Evolutionary conservation across 192 early-diverging fungal species (phyloP).

Genomic region (Podila minutissima): DNA sequence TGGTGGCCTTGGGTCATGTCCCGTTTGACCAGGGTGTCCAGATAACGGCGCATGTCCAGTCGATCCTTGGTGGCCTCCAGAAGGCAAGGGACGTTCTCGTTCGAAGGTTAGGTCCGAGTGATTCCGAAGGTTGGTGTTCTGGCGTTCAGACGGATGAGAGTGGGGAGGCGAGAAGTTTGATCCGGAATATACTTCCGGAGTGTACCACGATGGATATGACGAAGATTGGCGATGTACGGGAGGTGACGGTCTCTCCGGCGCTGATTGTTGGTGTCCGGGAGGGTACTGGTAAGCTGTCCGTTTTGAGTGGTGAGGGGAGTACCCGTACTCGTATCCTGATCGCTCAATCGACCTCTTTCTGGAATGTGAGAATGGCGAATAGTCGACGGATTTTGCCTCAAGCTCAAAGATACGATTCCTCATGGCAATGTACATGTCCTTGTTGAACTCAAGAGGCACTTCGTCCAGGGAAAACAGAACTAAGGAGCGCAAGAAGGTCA

Average conservation of each 20-base stretch:
- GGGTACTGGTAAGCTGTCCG: constrained; percentile 4
- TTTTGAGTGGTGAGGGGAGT: constrained; percentile 9
- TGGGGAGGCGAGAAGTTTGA: constrained; percentile 10
- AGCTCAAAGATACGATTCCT: constrained; percentile 44
- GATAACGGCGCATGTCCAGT: not conserved
- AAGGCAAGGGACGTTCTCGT: not conserved
- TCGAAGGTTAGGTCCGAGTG: not conserved
- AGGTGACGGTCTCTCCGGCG: not conserved
- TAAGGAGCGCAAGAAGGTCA: not conserved
- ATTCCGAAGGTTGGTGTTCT: not conserved
- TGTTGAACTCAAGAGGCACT: constrained; percentile 33
- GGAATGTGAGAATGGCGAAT: constrained; percentile 23
- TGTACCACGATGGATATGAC: constrained; percentile 46
- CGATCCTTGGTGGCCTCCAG: not conserved
- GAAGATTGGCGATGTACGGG: constrained; percentile 7
- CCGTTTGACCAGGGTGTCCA: not conserved
- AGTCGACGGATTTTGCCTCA: constrained; percentile 38
- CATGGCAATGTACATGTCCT: constrained; percentile 45
- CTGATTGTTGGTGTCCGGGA: not conserved
- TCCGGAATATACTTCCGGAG: constrained; percentile 28
- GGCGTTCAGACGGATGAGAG: constrained; percentile 1
- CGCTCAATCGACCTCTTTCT: constrained; percentile 28
- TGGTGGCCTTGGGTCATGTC: not conserved
- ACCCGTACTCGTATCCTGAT: constrained; percentile 7
- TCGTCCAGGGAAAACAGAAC: constrained; percentile 43